Evolutionary conservation across 1,284 basidiomycete genomes (phyloP), one percentile per base, ranked within the genome.

Genomic region (Pyrrhoderma lamaoense): DNA sequence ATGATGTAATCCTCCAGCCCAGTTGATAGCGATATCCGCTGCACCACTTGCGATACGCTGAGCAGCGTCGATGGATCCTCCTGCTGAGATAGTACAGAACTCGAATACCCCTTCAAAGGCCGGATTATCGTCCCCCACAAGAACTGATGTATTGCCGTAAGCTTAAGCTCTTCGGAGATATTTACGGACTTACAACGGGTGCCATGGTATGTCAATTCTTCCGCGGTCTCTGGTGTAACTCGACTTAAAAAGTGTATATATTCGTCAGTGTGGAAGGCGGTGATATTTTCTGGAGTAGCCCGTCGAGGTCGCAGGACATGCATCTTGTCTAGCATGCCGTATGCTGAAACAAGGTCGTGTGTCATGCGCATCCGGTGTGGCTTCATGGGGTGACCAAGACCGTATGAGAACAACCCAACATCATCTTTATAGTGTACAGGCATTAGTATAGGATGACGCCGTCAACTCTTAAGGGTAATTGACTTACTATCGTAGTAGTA

Each of bases 1-100:
- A 66, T 99, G 95, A 70, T 99, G 95, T 8, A 98, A 75, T 1
- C 95, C 95, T 5, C 95, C 95, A 0, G 93, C 92, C 95, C 95
- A 98, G 69, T 98, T 98, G 61, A 98, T 92, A 0, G 88, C 88
- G 51, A 97, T 91, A 66, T 99, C 94, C 2, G 92, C 76, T 1
- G 85, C 76, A 1, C 93, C 93, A 11, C 80, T 79, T 53, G 89
- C 80, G 51, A 99, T 74, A 21, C 85, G 75, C 54, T 89, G 79
- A 0, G 95, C 93, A 3, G 90, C 94, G 56, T 80, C 90, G 63
- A 94, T 85, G 2, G 90, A 93, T 0, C 96, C 96, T 13, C 96
- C 95, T 0, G 95, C 93, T 0, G 92, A 95, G 52, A 98, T 95
- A 1, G 92, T 87, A 65, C 94, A 97, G 63, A 97, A 99, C 62